Conservation (phyloP, 2,329 filamentous ascomycete species). For the Apiospora arundinis region DNA sequence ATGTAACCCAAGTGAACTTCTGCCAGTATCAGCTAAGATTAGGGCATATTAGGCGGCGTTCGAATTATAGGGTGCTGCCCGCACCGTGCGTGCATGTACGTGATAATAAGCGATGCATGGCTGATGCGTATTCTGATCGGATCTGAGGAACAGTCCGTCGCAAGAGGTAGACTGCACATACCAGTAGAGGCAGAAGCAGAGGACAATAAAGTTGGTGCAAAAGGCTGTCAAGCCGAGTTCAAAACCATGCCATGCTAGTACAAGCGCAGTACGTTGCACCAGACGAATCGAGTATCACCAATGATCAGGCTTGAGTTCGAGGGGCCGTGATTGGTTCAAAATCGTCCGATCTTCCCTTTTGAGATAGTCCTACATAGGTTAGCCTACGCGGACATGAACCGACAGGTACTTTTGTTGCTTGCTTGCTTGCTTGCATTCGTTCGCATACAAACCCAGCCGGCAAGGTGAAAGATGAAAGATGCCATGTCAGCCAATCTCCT, state of each 20-base stretch:
- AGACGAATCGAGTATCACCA: conserved; percentile 14
- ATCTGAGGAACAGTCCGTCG: background rate
- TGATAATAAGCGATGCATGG: background rate
- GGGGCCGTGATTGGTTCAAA: conserved; percentile 9
- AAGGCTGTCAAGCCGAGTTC: background rate
- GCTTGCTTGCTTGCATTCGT: background rate
- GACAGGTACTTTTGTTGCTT: background rate
- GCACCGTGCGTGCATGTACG: background rate
- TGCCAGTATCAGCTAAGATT: conserved; percentile 3
- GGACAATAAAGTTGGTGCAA: conserved; percentile 7
- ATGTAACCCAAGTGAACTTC: background rate
- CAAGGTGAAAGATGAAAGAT: background rate
- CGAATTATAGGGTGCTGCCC: background rate
- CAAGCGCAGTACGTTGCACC: conserved; percentile 15
- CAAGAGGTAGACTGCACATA: too few species aligned
- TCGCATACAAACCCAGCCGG: background rate
- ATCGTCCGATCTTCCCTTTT: conserved; percentile 16
- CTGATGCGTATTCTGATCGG: background rate
- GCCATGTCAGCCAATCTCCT: background rate
- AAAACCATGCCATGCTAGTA: background rate
- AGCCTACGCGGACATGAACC: background rate
- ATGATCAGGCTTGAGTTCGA: background rate
- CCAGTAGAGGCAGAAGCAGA: background rate
- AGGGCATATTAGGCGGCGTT: background rate
- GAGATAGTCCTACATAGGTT: conserved; percentile 16